Evolutionary conservation across 73 alveolate species (phyloP).

Genomic region (Tetrahymena thermophila): DNA sequence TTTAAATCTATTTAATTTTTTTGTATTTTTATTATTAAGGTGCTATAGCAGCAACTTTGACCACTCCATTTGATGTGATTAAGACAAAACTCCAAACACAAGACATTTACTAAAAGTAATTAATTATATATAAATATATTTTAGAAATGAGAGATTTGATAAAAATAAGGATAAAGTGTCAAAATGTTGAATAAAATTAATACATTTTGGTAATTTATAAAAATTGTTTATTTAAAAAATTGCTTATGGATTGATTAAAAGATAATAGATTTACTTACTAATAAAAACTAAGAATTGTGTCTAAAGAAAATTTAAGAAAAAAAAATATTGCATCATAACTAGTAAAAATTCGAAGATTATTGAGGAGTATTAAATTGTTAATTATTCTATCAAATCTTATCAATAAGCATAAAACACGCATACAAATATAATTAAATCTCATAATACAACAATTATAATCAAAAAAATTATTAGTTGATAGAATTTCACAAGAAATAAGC

Average conservation of each 20-base stretch:
- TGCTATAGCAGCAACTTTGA: conserved; percentile 65
- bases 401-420: too few relatives aligned
- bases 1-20: background rate
- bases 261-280: too few relatives aligned
- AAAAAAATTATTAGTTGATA: too few relatives aligned
- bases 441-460: too few relatives aligned
- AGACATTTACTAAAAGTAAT: conserved; percentile 10
- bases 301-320: background rate
- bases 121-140: background rate
- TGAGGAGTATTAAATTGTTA: background rate
- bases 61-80: conserved; percentile 82
- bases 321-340: background rate
- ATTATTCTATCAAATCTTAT: background rate
- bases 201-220: too few relatives aligned
- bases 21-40: background rate
- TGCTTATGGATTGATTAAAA: too few relatives aligned
- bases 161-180: too few relatives aligned
- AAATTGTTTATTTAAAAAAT: too few relatives aligned
- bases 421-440: too few relatives aligned
- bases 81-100: conserved; percentile 76
- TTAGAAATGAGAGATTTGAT: background rate
- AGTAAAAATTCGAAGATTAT: background rate
- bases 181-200: too few relatives aligned
- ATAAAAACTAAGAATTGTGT: background rate
- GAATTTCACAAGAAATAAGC: too few relatives aligned